Conservation (phyloP, 805 yeast genomes). For the Ogataea dorogensis region DNA sequence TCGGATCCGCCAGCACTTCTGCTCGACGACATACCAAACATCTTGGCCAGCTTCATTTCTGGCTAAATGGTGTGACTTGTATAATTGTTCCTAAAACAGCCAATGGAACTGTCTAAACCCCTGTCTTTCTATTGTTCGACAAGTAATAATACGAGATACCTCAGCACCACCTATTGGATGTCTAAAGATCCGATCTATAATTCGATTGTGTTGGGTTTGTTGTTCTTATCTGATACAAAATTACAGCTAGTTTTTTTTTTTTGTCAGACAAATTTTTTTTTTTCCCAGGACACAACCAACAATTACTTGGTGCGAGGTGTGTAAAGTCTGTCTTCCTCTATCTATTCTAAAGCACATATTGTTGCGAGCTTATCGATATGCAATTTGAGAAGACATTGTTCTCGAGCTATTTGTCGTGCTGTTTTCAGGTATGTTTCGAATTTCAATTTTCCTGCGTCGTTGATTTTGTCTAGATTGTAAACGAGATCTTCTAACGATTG, state of each 20-base stretch:
- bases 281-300: too few species aligned
- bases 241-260: conserved; percentile 3
- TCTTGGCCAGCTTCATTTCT: conserved; percentile 25
- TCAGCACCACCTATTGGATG: conserved; percentile 2
- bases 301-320: conserved; percentile 10
- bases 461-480: conserved; percentile 54
- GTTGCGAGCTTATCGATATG: conserved; percentile 39
- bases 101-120: conserved; percentile 1
- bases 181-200: background rate
- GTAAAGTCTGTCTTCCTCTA: background rate
- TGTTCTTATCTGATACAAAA: conserved; percentile 5
- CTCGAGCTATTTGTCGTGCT: conserved; percentile 56
- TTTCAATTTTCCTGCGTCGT: conserved; percentile 46
- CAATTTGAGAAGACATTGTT: conserved; percentile 56
- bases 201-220: conserved; percentile 1
- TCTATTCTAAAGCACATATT: conserved; percentile 20
- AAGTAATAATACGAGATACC: conserved; percentile 4
- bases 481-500: conserved; percentile 69
- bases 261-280: conserved; percentile 7
- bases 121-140: conserved; percentile 1
- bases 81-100: conserved; percentile 11
- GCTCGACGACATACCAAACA: conserved; percentile 21
- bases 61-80: conserved; percentile 23
- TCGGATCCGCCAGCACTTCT: conserved; percentile 2
- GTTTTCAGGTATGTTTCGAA: conserved; percentile 42